Percentiles rank a stretch among this genome's conserved stretches.
These are phyloP conservation scores for Cardamine occulta DNA, from an alignment of 345 rosid species.

Conservation along the genomic window DNA sequence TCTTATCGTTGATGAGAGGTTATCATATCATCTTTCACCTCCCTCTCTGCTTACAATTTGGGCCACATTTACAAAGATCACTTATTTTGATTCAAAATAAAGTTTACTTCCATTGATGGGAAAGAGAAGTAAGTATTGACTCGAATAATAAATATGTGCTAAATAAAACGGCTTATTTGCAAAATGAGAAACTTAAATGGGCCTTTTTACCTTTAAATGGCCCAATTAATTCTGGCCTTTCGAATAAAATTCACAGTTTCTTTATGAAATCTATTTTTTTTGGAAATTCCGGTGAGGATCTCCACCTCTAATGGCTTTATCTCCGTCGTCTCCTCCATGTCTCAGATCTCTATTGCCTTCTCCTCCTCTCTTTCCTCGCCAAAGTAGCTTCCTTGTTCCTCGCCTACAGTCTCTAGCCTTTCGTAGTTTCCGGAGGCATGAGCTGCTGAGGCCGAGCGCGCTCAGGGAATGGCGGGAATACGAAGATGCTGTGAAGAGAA, in stretches of 20 bases:
- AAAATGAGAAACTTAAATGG: background rate
- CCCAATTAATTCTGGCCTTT: conserved; percentile 10
- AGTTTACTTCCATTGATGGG: background rate
- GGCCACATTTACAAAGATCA: conserved; percentile 21
- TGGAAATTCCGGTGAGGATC: conserved; percentile 6
- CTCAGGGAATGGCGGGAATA: conserved; percentile 80
- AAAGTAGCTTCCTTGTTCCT: background rate
- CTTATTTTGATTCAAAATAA: background rate
- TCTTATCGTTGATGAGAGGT: conserved; percentile 78
- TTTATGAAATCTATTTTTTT: background rate
- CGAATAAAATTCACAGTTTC: background rate
- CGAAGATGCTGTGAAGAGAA: conserved; percentile 83
- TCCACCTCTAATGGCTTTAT: conserved; percentile 28
- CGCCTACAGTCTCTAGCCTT: background rate
- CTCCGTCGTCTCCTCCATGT: conserved; percentile 29
- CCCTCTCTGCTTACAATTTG: conserved; percentile 9
- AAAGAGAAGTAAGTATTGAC: background rate
- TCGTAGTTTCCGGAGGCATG: conserved; percentile 11
- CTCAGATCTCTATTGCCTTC: conserved; percentile 33
- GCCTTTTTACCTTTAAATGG: background rate
- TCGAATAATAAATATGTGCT: background rate
- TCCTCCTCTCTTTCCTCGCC: conserved; percentile 16
- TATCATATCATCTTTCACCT: conserved; percentile 40
- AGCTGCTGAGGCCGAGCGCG: conserved; percentile 46
- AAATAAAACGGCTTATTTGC: background rate